Evolutionary conservation across 306 rosid genomes (phyloP).

Genomic region (Vigna radiata): DNA sequence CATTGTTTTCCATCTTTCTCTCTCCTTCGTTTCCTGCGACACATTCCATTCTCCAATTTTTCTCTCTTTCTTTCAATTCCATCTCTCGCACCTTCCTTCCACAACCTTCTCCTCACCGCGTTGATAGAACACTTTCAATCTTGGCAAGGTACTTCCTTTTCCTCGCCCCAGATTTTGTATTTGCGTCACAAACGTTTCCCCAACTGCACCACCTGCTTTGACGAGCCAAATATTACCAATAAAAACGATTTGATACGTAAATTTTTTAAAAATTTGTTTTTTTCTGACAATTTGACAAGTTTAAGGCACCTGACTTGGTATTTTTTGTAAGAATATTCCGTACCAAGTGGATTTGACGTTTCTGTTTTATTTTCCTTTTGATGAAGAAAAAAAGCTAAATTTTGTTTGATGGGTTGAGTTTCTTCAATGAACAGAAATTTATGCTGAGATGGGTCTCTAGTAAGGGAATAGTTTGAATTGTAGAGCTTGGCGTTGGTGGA

Average conservation of each 20-base stretch:
- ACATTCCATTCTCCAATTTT: slow-evolving; percentile 14
- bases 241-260: slow-evolving; percentile 12
- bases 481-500: slow-evolving; percentile 35
- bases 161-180: background rate
- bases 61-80: background rate
- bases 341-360: slow-evolving; percentile 9
- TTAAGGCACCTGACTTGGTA: slow-evolving; percentile 21
- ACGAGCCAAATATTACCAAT: slow-evolving; percentile 24
- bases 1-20: slow-evolving; percentile 25
- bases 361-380: background rate
- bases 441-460: slow-evolving; percentile 45
- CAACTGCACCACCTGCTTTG: background rate
- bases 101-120: background rate
- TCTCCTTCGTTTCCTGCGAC: background rate
- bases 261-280: too few species aligned
- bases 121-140: slow-evolving; percentile 10
- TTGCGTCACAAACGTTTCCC: slow-evolving; percentile 22
- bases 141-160: slow-evolving; percentile 40
- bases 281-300: slow-evolving; percentile 20
- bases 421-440: slow-evolving; percentile 44
- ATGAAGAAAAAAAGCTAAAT: background rate
- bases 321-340: slow-evolving; percentile 21
- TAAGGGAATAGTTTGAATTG: slow-evolving; percentile 3
- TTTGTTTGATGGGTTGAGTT: slow-evolving; percentile 33
- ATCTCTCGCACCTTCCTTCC: background rate